Evolutionary conservation across 2,329 filamentous ascomycete genomes (phyloP).

Genomic region (Dothideomycetes sp.): DNA sequence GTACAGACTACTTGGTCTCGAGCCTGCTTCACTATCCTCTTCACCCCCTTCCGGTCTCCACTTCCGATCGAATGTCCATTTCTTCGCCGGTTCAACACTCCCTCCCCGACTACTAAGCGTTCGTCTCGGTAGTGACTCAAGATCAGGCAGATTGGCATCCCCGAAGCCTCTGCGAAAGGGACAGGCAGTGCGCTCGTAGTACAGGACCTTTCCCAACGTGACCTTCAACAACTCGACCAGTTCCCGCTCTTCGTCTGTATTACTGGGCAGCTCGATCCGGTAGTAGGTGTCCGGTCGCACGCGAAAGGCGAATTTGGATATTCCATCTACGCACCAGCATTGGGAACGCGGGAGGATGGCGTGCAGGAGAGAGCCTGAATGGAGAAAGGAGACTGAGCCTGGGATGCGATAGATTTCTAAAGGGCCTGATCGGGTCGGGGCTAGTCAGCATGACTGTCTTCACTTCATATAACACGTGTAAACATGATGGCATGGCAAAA

Average conservation of each 20-base stretch:
- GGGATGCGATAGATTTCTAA: constrained; percentile 79
- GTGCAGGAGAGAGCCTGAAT: constrained; percentile 71
- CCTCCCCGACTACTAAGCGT: constrained; percentile 24
- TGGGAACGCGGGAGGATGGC: constrained; percentile 83
- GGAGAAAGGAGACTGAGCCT: constrained; percentile 77
- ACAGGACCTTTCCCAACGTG: constrained; percentile 60
- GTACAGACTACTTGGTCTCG: too few species aligned
- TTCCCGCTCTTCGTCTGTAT: constrained; percentile 50
- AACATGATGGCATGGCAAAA: too few species aligned
- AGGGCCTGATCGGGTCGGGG: constrained; percentile 40
- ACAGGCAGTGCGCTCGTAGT: constrained; percentile 80
- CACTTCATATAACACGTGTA: too few species aligned
- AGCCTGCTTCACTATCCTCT: constrained; percentile 9
- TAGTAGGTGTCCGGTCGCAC: constrained; percentile 78
- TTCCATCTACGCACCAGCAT: constrained; percentile 84
- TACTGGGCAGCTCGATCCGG: constrained; percentile 72
- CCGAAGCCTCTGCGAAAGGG: constrained; percentile 72
- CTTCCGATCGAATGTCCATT: constrained; percentile 35
- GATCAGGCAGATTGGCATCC: constrained; percentile 60
- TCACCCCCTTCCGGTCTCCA: constrained; percentile 34
- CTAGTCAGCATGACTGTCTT: not conserved
- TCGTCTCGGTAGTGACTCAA: constrained; percentile 33
- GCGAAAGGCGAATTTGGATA: constrained; percentile 76
- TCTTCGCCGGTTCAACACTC: constrained; percentile 39
- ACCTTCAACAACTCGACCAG: constrained; percentile 57